Percentiles rank a stretch among this genome's conserved stretches.
Conservation (phyloP, 163 green algal genomes). For the Scenedesmus sp. region DNA sequence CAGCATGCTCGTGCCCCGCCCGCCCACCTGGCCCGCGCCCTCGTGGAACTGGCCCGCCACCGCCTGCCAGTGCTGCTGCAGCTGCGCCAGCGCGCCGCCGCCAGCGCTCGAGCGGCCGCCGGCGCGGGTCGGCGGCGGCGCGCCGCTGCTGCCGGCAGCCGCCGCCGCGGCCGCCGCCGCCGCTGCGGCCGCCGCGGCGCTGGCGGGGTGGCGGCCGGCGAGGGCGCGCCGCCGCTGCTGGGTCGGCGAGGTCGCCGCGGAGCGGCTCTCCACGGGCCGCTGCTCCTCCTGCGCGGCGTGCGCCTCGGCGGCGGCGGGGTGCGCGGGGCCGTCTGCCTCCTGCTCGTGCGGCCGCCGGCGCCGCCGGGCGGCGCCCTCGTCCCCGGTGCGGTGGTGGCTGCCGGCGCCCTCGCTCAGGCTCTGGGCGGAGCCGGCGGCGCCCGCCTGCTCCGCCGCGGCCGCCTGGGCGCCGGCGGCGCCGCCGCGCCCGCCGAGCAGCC, state of each 20-base stretch:
- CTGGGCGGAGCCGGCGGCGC: not conserved
- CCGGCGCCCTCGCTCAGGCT: conserved; percentile 14
- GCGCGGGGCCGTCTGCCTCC: conserved; percentile 34
- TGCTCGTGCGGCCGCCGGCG: conserved; percentile 23
- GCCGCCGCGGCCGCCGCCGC: conserved; percentile 3
- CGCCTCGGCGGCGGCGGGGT: too few species aligned
- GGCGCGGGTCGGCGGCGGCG: too few species aligned
- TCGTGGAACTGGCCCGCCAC: conserved; percentile 7
- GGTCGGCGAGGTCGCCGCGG: not conserved
- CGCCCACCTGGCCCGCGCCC: conserved; percentile 33
- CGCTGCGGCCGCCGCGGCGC: not conserved
- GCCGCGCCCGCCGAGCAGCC: not conserved
- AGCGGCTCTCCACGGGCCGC: conserved; percentile 14
- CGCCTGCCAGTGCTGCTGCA: conserved; percentile 30
- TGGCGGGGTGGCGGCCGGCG: not conserved
- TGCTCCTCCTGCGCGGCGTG: conserved; percentile 1
- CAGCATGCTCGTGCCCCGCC: conserved; percentile 7
- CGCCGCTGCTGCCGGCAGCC: conserved; percentile 7
- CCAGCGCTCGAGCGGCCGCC: not conserved
- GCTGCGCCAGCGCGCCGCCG: not conserved
- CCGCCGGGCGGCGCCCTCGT: not conserved
- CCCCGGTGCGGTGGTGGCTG: not conserved
- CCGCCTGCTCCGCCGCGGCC: conserved; percentile 4
- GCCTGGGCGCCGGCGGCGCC: not conserved
- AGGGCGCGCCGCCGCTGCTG: not conserved